These are phyloP conservation scores for Triadica sebifera DNA, from an alignment of 345 rosid genomes.

Conservation along the genomic window DNA sequence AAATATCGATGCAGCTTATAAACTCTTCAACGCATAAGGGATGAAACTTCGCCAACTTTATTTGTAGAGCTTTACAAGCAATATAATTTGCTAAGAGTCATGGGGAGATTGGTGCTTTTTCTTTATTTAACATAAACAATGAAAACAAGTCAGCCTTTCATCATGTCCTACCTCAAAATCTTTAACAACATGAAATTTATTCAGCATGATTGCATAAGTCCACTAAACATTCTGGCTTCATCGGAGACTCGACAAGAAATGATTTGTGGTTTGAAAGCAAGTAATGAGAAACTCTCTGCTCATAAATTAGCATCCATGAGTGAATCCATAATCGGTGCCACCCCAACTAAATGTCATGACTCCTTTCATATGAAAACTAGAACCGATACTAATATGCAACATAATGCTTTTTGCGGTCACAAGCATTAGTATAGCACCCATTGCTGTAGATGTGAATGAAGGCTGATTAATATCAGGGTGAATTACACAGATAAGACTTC, in stretches of 20 bases:
- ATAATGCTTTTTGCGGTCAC: neutral
- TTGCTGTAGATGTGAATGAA: neutral
- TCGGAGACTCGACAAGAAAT: neutral
- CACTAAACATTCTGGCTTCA: neutral
- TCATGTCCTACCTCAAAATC: neutral
- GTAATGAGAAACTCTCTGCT: neutral
- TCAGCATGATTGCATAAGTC: neutral
- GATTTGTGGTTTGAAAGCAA: neutral
- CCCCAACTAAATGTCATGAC: neutral
- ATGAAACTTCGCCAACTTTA: slow-evolving; percentile 9
- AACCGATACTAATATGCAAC: neutral
- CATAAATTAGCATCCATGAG: neutral
- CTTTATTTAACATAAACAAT: neutral
- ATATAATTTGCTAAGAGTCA: neutral
- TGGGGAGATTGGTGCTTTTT: neutral
- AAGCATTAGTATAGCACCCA: neutral
- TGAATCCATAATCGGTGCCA: neutral
- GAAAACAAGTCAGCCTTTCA: neutral
- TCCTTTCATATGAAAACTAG: neutral
- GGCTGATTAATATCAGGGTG: too few relatives aligned
- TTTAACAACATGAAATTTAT: neutral
- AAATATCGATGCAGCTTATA: neutral
- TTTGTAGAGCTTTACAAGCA: neutral
- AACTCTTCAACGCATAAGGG: slow-evolving; percentile 11
- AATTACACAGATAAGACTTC: too few relatives aligned